Base-by-base conservation (phyloP, 2,329 filamentous ascomycete genomes). In the Fusarium kyushuense region DNA sequence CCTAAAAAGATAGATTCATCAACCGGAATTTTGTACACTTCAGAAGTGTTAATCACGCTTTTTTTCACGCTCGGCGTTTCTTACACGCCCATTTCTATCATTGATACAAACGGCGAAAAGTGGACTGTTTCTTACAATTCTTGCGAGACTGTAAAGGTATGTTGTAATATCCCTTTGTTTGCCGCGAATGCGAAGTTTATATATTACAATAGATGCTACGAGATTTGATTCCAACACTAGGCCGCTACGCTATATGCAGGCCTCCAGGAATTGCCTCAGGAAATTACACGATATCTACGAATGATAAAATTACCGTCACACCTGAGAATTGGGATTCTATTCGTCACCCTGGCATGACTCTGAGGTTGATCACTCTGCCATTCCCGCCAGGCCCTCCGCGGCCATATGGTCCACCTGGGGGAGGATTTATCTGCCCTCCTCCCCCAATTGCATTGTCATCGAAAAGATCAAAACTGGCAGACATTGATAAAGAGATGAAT, bases 311-410 rank as follows among this genome's bases (percentile, higher is more conserved):
- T 1, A 3, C 9, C 1, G 14, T 63, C 3, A n/a, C 27, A 9
- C 4, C 8, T 6, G 9, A n/a, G 9, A 32, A 23, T 4, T 63
- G 59, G 59, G 41, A 47, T 14, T 36, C 58, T 2, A 7, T 63
- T 1, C 58, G 58, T 2, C 36, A n/a, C 11, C 59, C 59, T 7
- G 59, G 59, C 3, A 43, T 63, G 29, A 43, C 21, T 10, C 19
- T 63, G 19, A 35, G 6, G 14, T 17, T 29, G 32, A 8, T 16
- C 7, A 33, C 12, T 2, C 6, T 9, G 2, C 2, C 14, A 33
- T 33, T 33, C 9, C 32, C 30, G 13, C 29, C 29, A n/a, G n/a
- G n/a, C n/a, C n/a, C n/a, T n/a, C n/a, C n/a, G n/a, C n/a, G n/a
- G n/a, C n/a, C n/a, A n/a, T n/a, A n/a, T n/a, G 23, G 23, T 25